Evolutionary conservation across 495 filamentous ascomycete genomes (phyloP).

Genomic region (Mycothermus thermophilus): DNA sequence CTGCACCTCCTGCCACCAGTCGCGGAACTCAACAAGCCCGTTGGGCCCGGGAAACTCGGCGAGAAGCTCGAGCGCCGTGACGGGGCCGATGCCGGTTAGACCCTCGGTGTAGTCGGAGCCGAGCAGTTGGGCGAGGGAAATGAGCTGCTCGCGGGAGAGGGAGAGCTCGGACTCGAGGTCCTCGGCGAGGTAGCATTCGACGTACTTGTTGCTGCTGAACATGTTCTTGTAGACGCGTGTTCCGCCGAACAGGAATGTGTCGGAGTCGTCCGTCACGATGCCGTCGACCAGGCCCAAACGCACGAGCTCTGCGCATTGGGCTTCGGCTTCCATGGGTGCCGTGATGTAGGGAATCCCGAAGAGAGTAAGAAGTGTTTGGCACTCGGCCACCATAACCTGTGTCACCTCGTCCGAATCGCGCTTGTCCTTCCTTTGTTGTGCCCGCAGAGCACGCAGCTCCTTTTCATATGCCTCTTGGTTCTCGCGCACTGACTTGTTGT

Average conservation of each 20-base stretch:
- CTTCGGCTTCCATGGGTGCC: conserved; percentile 97
- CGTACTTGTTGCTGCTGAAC: conserved; percentile 95
- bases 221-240: conserved; percentile 97
- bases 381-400: conserved; percentile 86
- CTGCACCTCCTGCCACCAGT: conserved; percentile 81
- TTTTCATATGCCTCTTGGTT: conserved; percentile 66
- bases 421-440: conserved; percentile 89
- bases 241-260: conserved; percentile 95
- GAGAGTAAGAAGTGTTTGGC: conserved; percentile 74
- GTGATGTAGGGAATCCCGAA: conserved; percentile 96
- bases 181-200: conserved; percentile 83
- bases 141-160: conserved; percentile 67
- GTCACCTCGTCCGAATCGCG: conserved; percentile 93
- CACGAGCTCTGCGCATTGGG: conserved; percentile 89
- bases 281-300: conserved; percentile 78
- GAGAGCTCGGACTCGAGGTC: conserved; percentile 85
- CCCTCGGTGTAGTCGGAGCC: conserved; percentile 94
- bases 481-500: conserved; percentile 48
- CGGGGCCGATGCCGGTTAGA: conserved; percentile 75
- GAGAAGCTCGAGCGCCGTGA: conserved; percentile 82
- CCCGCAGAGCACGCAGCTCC: conserved; percentile 73
- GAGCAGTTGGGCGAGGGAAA: conserved; percentile 74
- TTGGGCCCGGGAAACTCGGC: conserved; percentile 61
- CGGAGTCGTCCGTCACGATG: conserved; percentile 94
- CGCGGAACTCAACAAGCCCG: conserved; percentile 50